These are phyloP conservation scores for Blastobotrys petasosporus DNA, from an alignment of 1,139 yeast genomes.

Conservation along the genomic window DNA sequence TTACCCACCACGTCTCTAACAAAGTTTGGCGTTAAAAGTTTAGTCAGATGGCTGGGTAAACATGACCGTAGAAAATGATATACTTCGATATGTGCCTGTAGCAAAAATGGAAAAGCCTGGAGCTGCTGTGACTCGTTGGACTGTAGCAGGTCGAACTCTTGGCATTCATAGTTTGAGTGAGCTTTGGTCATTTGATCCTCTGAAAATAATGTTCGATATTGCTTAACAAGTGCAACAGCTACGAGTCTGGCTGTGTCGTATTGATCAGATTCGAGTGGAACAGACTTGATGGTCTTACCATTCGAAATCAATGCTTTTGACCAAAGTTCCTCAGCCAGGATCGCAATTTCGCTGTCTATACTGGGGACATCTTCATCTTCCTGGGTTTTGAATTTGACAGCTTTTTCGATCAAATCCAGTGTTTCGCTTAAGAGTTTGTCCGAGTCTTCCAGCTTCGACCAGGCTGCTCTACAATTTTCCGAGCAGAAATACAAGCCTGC, in stretches of 20 bases:
- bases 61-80: conserved; percentile 46
- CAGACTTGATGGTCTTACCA: conserved; percentile 14
- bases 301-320: conserved; percentile 17
- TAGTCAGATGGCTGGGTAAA: conserved; percentile 38
- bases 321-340: conserved; percentile 17
- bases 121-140: conserved; percentile 52
- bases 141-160: conserved; percentile 44
- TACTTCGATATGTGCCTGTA: conserved; percentile 46
- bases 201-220: conserved; percentile 10
- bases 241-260: conserved; percentile 39
- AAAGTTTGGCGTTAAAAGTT: conserved; percentile 37
- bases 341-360: background rate
- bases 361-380: conserved; percentile 1
- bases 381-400: conserved; percentile 3
- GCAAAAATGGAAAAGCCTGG: conserved; percentile 44
- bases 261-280: conserved; percentile 37
- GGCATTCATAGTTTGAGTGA: no score
- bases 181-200: conserved; percentile 17
- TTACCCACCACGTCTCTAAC: conserved; percentile 52
- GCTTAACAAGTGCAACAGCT: conserved; percentile 25
- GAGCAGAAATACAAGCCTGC: conserved; percentile 55
- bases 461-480: conserved; percentile 39
- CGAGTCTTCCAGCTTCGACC: conserved; percentile 31
- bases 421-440: conserved; percentile 30
- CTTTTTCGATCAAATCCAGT: conserved; percentile 31